These are phyloP conservation scores for Zygoascus bituminiphila DNA, from an alignment of 805 yeast species.

Conservation along the genomic window DNA sequence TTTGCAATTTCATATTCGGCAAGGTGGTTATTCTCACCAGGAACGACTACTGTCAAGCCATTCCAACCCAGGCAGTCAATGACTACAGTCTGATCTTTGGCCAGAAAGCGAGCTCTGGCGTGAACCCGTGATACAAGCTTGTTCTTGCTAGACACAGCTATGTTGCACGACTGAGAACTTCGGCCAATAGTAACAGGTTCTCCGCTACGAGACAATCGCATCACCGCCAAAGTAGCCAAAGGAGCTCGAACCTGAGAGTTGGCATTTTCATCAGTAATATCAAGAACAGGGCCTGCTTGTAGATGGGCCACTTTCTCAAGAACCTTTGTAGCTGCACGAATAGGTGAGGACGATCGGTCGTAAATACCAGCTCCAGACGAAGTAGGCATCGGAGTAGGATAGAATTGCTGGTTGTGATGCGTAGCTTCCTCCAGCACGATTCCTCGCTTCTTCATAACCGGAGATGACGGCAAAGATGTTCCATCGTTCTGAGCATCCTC, in stretches of 20 bases:
- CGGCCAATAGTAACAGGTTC: conserved; percentile 49
- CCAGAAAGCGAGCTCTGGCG: conserved; percentile 41
- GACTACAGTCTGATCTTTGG: conserved; percentile 32
- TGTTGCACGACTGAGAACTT: conserved; percentile 53
- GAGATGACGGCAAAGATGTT: conserved; percentile 3
- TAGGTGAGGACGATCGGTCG: conserved; percentile 15
- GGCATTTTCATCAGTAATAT: neutral
- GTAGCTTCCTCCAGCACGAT: conserved; percentile 4
- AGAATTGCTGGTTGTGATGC: conserved; percentile 8
- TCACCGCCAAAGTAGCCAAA: conserved; percentile 30
- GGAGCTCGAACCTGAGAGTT: conserved; percentile 25
- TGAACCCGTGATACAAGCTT: conserved; percentile 64
- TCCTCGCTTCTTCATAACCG: conserved; percentile 17
- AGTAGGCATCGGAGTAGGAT: conserved; percentile 27
- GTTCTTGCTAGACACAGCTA: conserved; percentile 38
- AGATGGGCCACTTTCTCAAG: neutral
- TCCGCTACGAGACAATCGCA: conserved; percentile 36
- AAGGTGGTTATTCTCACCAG: conserved; percentile 27
- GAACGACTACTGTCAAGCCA: conserved; percentile 64
- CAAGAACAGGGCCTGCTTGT: neutral
- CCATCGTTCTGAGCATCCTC: conserved; percentile 5
- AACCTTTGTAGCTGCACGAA: neutral
- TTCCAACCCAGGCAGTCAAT: conserved; percentile 76
- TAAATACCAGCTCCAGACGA: conserved; percentile 8
- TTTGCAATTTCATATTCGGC: conserved; percentile 45